Percentiles rank a stretch among this genome's conserved stretches.
Evolutionary conservation across 2,329 filamentous ascomycete genomes (phyloP).

Genomic region (Graphilbum sp.): DNA sequence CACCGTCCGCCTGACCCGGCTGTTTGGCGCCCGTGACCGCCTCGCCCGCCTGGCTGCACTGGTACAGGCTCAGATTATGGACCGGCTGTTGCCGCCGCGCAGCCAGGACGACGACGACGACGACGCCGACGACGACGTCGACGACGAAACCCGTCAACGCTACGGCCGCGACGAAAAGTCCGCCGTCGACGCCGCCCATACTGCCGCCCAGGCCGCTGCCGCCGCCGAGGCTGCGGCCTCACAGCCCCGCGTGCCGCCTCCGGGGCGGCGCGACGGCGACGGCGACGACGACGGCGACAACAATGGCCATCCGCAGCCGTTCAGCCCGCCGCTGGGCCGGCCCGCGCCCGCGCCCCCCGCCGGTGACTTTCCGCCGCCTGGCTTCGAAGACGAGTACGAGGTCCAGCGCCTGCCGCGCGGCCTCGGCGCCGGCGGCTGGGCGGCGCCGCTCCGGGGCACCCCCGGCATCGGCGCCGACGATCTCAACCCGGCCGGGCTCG

Average conservation of each 20-base stretch:
- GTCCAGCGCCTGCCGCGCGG: conserved; percentile 51
- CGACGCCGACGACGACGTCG: too few species aligned
- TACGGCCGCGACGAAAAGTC: not conserved
- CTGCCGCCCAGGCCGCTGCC: not conserved
- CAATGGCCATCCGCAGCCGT: conserved; percentile 21
- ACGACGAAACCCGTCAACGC: too few species aligned
- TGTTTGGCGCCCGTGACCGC: conserved; percentile 60
- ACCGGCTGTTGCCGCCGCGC: conserved; percentile 64
- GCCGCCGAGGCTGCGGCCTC: conserved; percentile 21
- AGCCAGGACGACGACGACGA: conserved; percentile 63
- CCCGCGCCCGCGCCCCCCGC: conserved; percentile 45
- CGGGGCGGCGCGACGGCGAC: too few species aligned
- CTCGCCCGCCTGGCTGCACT: conserved; percentile 52
- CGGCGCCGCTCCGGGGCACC: conserved; percentile 9
- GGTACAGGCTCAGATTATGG: conserved; percentile 65
- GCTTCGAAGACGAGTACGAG: conserved; percentile 87
- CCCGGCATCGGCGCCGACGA: conserved; percentile 65
- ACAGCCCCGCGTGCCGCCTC: conserved; percentile 11
- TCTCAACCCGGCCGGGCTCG: conserved; percentile 71
- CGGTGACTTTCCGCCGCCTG: conserved; percentile 67
- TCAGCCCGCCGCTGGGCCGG: too few species aligned
- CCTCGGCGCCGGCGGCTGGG: conserved; percentile 4
- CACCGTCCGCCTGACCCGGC: conserved; percentile 26
- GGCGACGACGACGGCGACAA: too few species aligned
- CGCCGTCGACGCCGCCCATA: not conserved